Base-by-base conservation (phyloP, 2,329 filamentous ascomycete species). In the Aspergillus fijiensis region DNA sequence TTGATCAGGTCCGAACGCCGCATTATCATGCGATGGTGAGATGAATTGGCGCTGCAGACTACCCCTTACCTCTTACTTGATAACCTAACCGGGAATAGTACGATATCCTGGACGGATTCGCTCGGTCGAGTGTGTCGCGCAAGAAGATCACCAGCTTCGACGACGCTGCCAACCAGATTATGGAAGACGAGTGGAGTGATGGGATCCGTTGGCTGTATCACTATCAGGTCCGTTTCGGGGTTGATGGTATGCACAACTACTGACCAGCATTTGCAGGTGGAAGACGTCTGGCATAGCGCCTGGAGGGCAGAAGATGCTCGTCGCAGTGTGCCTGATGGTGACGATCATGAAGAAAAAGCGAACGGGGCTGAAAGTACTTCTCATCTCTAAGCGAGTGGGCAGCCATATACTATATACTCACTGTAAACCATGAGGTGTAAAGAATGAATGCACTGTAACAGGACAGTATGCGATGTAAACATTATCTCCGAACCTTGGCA, bases 11-110 rank as follows among this genome's bases (percentile, higher is more conserved):
- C 9, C 51, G 62, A 25, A 55, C 55, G 0, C 60, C 58, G 12
- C 58, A 64, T 31, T 64, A 64, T 49, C 49, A 56, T 21, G 58
- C 47, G 6, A 59, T 64, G 59, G 59, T 61, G 21, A 7, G 49
- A 48, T 23, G 23, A 23, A 23, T 23, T 1, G 4, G 4, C 16
- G 12, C n/a, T 6, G 14, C 4, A 12, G 10, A 14, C 3, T 3
- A 23, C n/a, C 21, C 9, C 2, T 4, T 4, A 9, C 4, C 9
- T 2, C 23, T 4, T 3, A 33, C 31, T 12, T 12, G 7, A 33
- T 33, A 4, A 23, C 3, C 3, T 23, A 23, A 23, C 23, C 23
- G 31, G 12, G 3, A 5, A 10, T n/a, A 61, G 62, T 64, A 60
- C 11, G 47, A 49, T 10, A 62, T 62, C 3, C 47, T 62, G n/a